Evolutionary conservation across 306 rosid species (phyloP), one percentile per base, ranked within the genome.

Genomic region (Inga leiocalycina): DNA sequence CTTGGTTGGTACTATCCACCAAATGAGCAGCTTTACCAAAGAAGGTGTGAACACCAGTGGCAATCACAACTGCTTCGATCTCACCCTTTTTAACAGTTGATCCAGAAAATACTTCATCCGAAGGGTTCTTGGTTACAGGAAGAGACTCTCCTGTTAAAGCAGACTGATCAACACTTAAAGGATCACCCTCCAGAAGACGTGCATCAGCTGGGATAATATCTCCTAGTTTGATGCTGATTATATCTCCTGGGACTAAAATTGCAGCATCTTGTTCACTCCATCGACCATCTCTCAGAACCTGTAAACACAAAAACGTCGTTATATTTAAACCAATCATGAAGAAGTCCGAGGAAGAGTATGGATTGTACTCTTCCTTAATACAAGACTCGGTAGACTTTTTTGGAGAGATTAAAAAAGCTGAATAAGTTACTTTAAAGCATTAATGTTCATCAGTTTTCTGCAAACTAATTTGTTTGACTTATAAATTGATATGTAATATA

Each of bases 11-110:
- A 84, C 93, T 93, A 87, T 95, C 99, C 61, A 95, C 99, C 54
- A 95, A 86, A 83, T 95, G 99, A 62, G 99, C 99, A 22, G 99
- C 98, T 87, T 95, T 95, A 27, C 99, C 99, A 16, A 93, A 95
- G 85, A 95, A 93, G 80, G 99, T 95, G 83, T 95, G 99, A 74
- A 95, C 99, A 54, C 99, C 99, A 9, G 99, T 95, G 10, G 99
- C 99, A 77, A 93, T 92, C 65, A 95, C 99, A 74, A 93, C 90
- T 68, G 99, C 99, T 80, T 95, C 99, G 39, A 95, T 91, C 88
- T 95, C 98, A 7, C 99, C 99, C 86, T 95, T 97, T 80, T 95
- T 95, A 70, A 94, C 93, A 0, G 99, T 95, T 66, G 99, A 95
- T 62, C 99, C 99, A 3, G 99, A 95, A 81, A 92, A 95, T 15